Base-by-base conservation (phyloP, 176 grass and related monocot genomes). In the Hyparrhenia diplandra region DNA sequence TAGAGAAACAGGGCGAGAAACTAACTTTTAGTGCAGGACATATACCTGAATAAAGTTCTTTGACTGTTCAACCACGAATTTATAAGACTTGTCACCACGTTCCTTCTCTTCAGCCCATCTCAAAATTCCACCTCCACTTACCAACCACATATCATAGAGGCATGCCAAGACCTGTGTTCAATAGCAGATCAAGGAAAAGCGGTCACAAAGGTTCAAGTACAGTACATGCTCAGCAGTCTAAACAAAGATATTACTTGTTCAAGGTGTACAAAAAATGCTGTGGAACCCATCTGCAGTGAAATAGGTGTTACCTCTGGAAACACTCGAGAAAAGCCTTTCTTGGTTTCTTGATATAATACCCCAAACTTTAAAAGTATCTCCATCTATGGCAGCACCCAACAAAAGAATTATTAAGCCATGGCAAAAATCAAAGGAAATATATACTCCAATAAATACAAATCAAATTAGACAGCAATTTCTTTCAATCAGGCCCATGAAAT, bases 341-440 rank as follows among this genome's bases (percentile, higher is more conserved):
- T 65, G 16, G 70, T 90, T 75, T 99, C 96, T 88, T 88, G 78
- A 75, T 90, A 99, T 85, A 99, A 95, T 73, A 95, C 92, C 80
- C 95, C 96, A 47, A 99, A 99, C 84, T 99, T 99, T 85, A 99
- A 49, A 63, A 99, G 77, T 74, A 93, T 92, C 89, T 99, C 96
- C 81, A 99, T 90, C 96, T 99, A 68, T 35, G 89, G 64, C 71
- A 85, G 49, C 24, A 77, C 55, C 64, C 8, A 84, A 69, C 5
- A 63, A 63, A 81, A 64, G 2, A 41, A 27, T 17, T 66, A 83
- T 67, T 77, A 71, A 85, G 41, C 13, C 32, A 81, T 12, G 17
- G 29, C 27, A 78, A 88, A 20, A 75, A 84, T n/a, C n/a, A n/a
- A n/a, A 24, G 1, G 41, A 52, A 7, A 68, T 51, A n/a, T n/a